A percentile compares a stretch with the other conserved stretches of the same genome.
These are phyloP conservation scores for Claviceps spartinae DNA, from an alignment of 2,329 filamentous ascomycete species.

Conservation along the genomic window DNA sequence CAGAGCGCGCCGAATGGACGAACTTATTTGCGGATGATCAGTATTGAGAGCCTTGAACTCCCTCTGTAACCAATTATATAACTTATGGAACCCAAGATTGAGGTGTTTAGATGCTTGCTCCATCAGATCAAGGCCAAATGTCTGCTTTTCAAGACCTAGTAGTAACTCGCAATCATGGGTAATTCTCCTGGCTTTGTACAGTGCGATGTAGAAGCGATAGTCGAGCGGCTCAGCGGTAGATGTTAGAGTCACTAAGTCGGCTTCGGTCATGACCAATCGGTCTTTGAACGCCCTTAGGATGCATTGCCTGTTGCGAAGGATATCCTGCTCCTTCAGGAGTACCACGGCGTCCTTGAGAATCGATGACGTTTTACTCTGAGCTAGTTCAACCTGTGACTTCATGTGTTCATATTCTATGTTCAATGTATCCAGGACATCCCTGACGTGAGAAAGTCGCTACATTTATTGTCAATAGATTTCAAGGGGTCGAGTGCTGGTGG, in stretches of 20 bases:
- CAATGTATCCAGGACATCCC: slow-evolving; percentile 60
- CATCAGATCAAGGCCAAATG: slow-evolving; percentile 77
- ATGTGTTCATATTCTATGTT: slow-evolving; percentile 73
- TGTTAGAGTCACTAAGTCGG: slow-evolving; percentile 63
- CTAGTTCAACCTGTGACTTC: slow-evolving; percentile 61
- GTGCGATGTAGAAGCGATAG: slow-evolving; percentile 66
- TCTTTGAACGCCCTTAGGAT: slow-evolving; percentile 63
- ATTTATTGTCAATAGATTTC: slow-evolving; percentile 14
- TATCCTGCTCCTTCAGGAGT: slow-evolving; percentile 57
- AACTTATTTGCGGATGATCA: slow-evolving; percentile 85
- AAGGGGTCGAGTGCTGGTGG: neutral
- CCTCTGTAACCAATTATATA: slow-evolving; percentile 88
- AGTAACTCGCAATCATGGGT: slow-evolving; percentile 79
- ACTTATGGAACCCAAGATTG: slow-evolving; percentile 83
- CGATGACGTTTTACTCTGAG: slow-evolving; percentile 59
- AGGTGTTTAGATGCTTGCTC: slow-evolving; percentile 79
- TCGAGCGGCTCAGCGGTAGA: slow-evolving; percentile 71
- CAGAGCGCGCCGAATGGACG: slow-evolving; percentile 69
- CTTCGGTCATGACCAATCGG: slow-evolving; percentile 75
- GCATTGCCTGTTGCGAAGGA: slow-evolving; percentile 67
- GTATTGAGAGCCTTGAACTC: slow-evolving; percentile 88
- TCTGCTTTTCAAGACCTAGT: slow-evolving; percentile 80
- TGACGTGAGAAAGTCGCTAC: slow-evolving; percentile 78
- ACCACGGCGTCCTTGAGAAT: slow-evolving; percentile 64
- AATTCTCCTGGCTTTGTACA: slow-evolving; percentile 73